Evolutionary conservation across 345 rosid species (phyloP).

Genomic region (Linum tenue): DNA sequence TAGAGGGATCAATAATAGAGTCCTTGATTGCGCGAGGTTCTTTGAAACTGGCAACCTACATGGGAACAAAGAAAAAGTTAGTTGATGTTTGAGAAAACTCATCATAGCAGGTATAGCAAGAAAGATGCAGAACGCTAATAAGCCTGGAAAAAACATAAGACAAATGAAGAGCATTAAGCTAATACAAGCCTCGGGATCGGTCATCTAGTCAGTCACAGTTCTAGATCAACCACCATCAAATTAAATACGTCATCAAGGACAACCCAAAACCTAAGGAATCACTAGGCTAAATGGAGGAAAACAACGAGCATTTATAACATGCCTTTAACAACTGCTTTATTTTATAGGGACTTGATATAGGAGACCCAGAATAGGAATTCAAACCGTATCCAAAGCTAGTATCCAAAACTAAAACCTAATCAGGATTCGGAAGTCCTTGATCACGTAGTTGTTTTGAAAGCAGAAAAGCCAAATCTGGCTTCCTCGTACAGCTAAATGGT

Average conservation of each 20-base stretch:
- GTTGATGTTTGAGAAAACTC: neutral
- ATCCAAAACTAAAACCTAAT: neutral
- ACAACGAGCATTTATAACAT: no score
- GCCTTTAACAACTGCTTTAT: no score
- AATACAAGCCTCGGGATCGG: neutral
- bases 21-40: slow-evolving; percentile 19
- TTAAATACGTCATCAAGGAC: no score
- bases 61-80: slow-evolving; percentile 9
- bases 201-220: neutral
- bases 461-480: neutral
- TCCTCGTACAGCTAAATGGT: no score
- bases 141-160: neutral
- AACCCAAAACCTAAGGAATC: no score
- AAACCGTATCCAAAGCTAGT: neutral
- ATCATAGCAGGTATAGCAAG: neutral
- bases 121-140: neutral
- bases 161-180: neutral
- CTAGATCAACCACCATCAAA: neutral
- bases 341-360: no score
- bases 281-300: no score
- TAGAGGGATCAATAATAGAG: slow-evolving; percentile 27
- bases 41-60: slow-evolving; percentile 31
- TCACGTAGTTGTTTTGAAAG: neutral
- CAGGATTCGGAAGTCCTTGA: neutral
- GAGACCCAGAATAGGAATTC: no score